A percentile compares a stretch with the other conserved stretches of the same genome.
phyloP scores from a whole-genome alignment of 2,329 filamentous ascomycete genomes.

The Aspergillus ochraceoroseus region DNA sequence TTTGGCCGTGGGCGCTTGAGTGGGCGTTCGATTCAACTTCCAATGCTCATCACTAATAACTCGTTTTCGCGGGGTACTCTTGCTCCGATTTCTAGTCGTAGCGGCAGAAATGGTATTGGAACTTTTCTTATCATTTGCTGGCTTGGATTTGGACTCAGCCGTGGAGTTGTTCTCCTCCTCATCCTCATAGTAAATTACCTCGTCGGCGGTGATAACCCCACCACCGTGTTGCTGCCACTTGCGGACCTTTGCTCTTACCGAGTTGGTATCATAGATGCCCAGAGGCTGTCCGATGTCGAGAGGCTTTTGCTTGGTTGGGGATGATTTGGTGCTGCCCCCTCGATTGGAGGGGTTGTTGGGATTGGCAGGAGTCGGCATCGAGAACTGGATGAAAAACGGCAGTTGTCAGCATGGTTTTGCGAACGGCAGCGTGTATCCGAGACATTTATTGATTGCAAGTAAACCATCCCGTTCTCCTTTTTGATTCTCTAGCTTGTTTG shows the following conservation, averaged over 20 bases:
- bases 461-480: background rate
- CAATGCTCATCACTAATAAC: slow-evolving; percentile 93
- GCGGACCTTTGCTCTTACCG: slow-evolving; percentile 74
- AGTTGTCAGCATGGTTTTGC: slow-evolving; percentile 14
- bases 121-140: slow-evolving; percentile 24
- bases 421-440: slow-evolving; percentile 10
- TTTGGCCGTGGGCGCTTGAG: slow-evolving; percentile 41
- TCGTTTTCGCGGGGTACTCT: slow-evolving; percentile 74
- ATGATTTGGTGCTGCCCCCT: slow-evolving; percentile 55
- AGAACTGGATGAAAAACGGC: slow-evolving; percentile 18
- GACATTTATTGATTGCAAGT: slow-evolving; percentile 11
- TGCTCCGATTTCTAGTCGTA: slow-evolving; percentile 41
- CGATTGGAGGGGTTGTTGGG: slow-evolving; percentile 37
- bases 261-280: slow-evolving; percentile 56
- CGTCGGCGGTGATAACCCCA: slow-evolving; percentile 57
- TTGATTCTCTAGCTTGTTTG: slow-evolving; percentile 6
- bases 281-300: slow-evolving; percentile 49
- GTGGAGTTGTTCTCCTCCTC: slow-evolving; percentile 40
- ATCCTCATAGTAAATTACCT: slow-evolving; percentile 55
- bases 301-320: slow-evolving; percentile 52
- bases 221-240: slow-evolving; percentile 80
- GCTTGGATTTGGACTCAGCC: slow-evolving; percentile 24
- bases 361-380: slow-evolving; percentile 42
- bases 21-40: slow-evolving; percentile 51
- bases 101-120: slow-evolving; percentile 15